Base-by-base conservation (phyloP, 306 rosid genomes). In the Sicyos edulis region DNA sequence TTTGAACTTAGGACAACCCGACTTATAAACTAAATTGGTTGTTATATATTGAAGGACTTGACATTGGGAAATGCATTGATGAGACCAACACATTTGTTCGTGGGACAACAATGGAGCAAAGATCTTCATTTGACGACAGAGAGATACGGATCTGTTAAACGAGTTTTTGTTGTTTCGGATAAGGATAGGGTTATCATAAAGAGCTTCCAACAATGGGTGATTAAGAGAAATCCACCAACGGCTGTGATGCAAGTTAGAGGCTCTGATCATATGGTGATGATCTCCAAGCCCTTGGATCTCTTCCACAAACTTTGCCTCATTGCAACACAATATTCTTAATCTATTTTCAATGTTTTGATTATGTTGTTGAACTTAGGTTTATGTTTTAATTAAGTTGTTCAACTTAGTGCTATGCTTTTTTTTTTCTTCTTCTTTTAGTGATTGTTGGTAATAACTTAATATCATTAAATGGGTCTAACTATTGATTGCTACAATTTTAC, bases 251-350 rank as follows among this genome's bases (percentile, higher is more conserved):
- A 78, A 53, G 71, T 86, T 22, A 66, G 5, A 44, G 80, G 79
- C 51, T 78, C 88, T 0, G 80, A 86, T 71, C 86, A 83, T 62
- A 83, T 80, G 82, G 78, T 78, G 58, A 78, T 86, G 86, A 76
- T 78, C 70, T 86, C 86, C 16, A 81, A 82, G 63, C 83, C 85
- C 4, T 7, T 71, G 6, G 49, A 77, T 56, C 78, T 86, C 15
- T 80, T 65, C 70, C 51, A 15, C 50, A 78, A 65, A 50, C 74
- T 83, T 6, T 76, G 54, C 21, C 10, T 2, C 64, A 75, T 81
- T 71, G 77, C 80, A 21, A 34, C 1, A 12, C 20, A 4, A 0
- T 22, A 67, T 67, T 21, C 54, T 42, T 67, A 12, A 20, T 29
- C 65, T 14, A 4, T 57, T 8, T 53, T n/a, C 0, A 10, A 19